Percentiles rank a stretch among this genome's conserved stretches.
phyloP scores from a whole-genome alignment of 179 eudicot species.

The Spinacia oleracea region DNA sequence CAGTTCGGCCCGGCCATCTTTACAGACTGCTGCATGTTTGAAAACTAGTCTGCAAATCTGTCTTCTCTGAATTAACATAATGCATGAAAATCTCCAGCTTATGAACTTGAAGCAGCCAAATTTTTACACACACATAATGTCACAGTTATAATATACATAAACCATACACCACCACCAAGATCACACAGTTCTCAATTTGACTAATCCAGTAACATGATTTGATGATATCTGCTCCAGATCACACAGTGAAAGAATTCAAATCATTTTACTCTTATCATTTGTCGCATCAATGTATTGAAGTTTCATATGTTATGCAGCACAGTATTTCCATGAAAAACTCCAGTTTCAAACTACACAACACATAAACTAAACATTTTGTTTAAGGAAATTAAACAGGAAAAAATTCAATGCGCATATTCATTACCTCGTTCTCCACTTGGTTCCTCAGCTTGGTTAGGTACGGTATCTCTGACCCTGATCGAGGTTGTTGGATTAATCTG shows the following conservation, averaged over 20 bases:
- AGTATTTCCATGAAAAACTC: not conserved
- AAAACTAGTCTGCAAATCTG: not conserved
- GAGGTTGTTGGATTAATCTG: slow-evolving; percentile 10
- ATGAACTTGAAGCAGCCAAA: not conserved
- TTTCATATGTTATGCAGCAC: not conserved
- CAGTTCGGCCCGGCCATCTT: too few relatives aligned
- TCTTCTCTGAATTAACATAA: not conserved
- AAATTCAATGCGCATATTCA: not conserved
- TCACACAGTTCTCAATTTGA: too few relatives aligned
- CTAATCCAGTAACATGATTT: too few relatives aligned
- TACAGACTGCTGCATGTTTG: not conserved
- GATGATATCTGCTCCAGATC: not conserved
- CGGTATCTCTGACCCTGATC: not conserved
- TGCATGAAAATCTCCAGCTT: not conserved
- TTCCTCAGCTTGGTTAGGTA: not conserved
- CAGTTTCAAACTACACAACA: not conserved
- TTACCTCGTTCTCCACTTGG: slow-evolving; percentile 33
- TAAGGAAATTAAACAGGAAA: not conserved
- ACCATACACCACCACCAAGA: too few relatives aligned
- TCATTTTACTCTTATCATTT: not conserved
- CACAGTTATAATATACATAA: not conserved
- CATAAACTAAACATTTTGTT: not conserved
- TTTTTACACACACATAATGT: not conserved
- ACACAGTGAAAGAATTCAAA: not conserved
- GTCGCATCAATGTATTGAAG: not conserved